Evolutionary conservation across 2,329 filamentous ascomycete species (phyloP).

Genomic region (Hymenoscyphus occultus): DNA sequence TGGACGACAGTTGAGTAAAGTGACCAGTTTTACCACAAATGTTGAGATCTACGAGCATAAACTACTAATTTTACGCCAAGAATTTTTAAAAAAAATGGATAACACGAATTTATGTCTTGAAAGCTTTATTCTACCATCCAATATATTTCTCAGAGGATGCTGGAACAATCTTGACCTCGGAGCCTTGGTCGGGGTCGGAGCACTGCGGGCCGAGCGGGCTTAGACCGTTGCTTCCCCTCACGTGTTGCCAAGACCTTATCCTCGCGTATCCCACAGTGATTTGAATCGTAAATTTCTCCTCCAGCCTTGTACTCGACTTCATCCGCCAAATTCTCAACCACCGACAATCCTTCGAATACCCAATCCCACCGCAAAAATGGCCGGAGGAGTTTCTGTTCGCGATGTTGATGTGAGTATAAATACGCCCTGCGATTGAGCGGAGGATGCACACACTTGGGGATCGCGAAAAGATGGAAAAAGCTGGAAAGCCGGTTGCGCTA

Average conservation of each 20-base stretch:
- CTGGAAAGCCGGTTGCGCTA: constrained; percentile 9
- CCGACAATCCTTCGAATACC: constrained; percentile 25
- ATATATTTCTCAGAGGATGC: too few relatives aligned
- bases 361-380: constrained; percentile 65
- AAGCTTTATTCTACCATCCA: too few relatives aligned
- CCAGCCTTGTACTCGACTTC: constrained; percentile 3
- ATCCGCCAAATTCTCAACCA: constrained; percentile 8
- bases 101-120: too few relatives aligned
- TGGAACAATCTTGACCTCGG: too few relatives aligned
- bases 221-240: not conserved
- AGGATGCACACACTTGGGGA: constrained; percentile 10
- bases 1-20: too few relatives aligned
- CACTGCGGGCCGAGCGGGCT: too few relatives aligned
- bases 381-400: constrained; percentile 75
- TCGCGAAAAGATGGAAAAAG: constrained; percentile 14
- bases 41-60: too few relatives aligned
- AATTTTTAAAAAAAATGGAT: too few relatives aligned
- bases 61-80: too few relatives aligned
- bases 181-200: too few relatives aligned
- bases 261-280: constrained; percentile 7
- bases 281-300: constrained; percentile 3
- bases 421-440: constrained; percentile 22
- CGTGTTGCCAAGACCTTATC: not conserved
- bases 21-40: too few relatives aligned
- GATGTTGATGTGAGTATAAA: constrained; percentile 74